Conservation (phyloP, 148 eudicot species). For the Fagopyrum esculentum region DNA sequence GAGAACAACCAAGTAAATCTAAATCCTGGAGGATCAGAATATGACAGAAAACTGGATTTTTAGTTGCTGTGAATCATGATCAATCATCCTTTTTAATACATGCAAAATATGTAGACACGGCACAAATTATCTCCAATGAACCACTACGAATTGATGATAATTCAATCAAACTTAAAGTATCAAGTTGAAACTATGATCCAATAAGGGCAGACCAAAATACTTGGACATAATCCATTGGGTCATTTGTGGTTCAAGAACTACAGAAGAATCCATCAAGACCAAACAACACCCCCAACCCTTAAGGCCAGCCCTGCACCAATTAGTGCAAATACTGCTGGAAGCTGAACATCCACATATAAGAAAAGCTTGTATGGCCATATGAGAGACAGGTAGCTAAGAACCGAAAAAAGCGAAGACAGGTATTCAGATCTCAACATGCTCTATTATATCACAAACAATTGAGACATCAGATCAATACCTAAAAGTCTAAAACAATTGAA, state of each 20-base stretch:
- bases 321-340: not conserved
- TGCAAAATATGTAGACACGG: not conserved
- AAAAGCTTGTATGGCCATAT: not conserved
- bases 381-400: not conserved
- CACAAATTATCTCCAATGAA: not conserved
- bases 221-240: not conserved
- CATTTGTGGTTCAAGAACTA: slow-evolving; percentile 1
- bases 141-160: not conserved
- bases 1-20: not conserved
- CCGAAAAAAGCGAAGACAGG: not conserved
- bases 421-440: not conserved
- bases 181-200: not conserved
- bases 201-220: not conserved
- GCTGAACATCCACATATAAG: not conserved
- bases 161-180: not conserved
- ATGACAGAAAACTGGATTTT: not conserved
- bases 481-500: too few species aligned
- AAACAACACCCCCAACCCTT: not conserved
- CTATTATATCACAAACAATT: slow-evolving; percentile 5
- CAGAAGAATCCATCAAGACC: not conserved
- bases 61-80: not conserved
- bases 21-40: not conserved
- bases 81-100: not conserved
- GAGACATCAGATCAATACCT: not conserved
- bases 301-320: not conserved